Percentiles rank a stretch among this genome's conserved stretches.
These are phyloP conservation scores for Scalesia atractyloides DNA, from an alignment of 129 eudicot genomes.

Conservation along the genomic window DNA sequence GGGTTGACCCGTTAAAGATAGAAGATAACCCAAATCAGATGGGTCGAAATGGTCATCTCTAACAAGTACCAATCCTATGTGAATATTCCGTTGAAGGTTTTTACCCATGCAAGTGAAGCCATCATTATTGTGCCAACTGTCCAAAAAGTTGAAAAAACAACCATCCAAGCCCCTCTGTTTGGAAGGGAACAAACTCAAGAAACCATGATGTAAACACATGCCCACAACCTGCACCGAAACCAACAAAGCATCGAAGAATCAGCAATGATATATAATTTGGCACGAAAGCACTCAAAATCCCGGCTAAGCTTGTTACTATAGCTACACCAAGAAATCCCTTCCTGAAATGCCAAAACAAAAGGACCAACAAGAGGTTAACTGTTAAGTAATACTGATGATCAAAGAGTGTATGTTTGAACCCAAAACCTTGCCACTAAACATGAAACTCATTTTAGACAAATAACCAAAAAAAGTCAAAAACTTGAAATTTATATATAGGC, in stretches of 20 bases:
- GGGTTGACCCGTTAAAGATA: neutral
- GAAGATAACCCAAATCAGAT: neutral
- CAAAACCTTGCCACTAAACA: neutral
- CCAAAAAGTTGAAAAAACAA: slow-evolving; percentile 73
- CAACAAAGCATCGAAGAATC: slow-evolving; percentile 61
- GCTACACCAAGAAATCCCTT: slow-evolving; percentile 70
- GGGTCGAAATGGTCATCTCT: neutral
- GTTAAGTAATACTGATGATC: neutral
- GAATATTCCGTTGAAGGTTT: neutral
- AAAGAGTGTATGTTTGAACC: neutral
- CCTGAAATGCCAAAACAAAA: slow-evolving; percentile 43
- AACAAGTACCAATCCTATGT: neutral
- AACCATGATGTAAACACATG: slow-evolving; percentile 77
- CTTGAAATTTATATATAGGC: too few relatives aligned
- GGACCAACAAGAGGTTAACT: neutral
- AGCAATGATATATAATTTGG: slow-evolving; percentile 58
- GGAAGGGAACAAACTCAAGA: slow-evolving; percentile 80
- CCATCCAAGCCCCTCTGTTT: slow-evolving; percentile 78
- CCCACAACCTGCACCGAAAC: slow-evolving; percentile 78
- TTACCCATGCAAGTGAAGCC: slow-evolving; percentile 81
- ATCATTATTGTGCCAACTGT: slow-evolving; percentile 73
- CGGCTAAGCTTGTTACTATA: slow-evolving; percentile 51
- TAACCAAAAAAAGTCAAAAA: too few relatives aligned
- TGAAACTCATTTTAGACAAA: neutral
- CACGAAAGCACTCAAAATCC: slow-evolving; percentile 64